Base-by-base conservation (phyloP, 352 stramenopile species). In the Phytophthora tubulina region DNA sequence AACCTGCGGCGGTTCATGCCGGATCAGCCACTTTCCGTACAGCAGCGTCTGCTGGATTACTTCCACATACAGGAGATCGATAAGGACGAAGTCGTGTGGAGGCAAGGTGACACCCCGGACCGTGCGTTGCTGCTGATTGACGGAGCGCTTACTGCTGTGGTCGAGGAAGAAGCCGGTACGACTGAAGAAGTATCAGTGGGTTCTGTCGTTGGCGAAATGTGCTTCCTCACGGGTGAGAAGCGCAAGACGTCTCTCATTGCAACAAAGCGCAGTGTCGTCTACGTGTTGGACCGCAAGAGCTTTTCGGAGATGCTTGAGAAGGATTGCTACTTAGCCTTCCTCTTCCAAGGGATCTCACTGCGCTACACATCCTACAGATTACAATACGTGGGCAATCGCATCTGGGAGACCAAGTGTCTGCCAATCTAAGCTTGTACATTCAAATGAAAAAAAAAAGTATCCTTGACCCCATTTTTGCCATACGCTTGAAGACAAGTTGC, bases 361-460 rank as follows among this genome's bases (percentile, higher is more conserved):
- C 80, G 84, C 4, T 94, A 94, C 69, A 91, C 86, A 35, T 94
- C 85, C 0, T 86, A 88, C 56, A 78, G 87, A 15, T 76, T 93
- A 48, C 87, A 94, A 52, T 94, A 94, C 60, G 87, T 94, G 1
- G 87, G 87, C 44, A 94, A 94, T 46, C 87, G 87, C 44, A 94
- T 94, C 67, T 94, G 87, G 87, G 87, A 94, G 64, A 93, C 87
- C 63, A 94, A 94, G 68, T 94, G 87, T 32, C 60, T 94, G 30
- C 85, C 87, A 5, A 90, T 94, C 53, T 94, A 76, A 76, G 42
- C 15, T 32, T 52, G 46, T 52, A 52, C n/a, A 52, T 27, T 27
- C 21, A 65, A 39, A 52, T 46, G 41, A 46, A 46, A 45, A 45
- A 2, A 27, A 27, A 27, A 27, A 27, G 21, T 27, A 27, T 27